Percentiles rank a stretch among this genome's conserved stretches.
Evolutionary conservation across 2,329 filamentous ascomycete genomes (phyloP).

Genomic region (Beauveria pseudobassiana): DNA sequence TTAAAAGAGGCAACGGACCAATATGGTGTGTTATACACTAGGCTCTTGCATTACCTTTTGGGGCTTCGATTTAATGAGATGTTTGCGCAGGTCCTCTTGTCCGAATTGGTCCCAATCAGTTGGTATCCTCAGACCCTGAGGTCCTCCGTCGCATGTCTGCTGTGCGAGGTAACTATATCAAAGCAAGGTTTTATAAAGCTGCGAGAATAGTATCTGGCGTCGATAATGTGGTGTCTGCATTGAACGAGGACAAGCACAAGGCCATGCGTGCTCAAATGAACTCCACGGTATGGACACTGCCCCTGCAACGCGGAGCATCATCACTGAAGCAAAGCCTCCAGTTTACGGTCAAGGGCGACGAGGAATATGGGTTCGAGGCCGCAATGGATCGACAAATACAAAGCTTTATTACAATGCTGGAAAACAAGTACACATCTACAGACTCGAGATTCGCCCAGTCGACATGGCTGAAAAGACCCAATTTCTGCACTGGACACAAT

Average conservation of each 20-base stretch:
- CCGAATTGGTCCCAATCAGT: constrained; percentile 35
- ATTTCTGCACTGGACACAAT: constrained; percentile 47
- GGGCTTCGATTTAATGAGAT: not conserved
- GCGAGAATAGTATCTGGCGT: constrained; percentile 45
- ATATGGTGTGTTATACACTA: constrained; percentile 16
- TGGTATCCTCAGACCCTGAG: constrained; percentile 32
- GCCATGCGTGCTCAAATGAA: constrained; percentile 37
- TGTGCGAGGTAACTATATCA: constrained; percentile 29
- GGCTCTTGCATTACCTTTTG: not conserved
- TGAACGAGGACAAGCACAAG: constrained; percentile 35
- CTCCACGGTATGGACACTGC: constrained; percentile 28
- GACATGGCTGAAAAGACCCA: constrained; percentile 44
- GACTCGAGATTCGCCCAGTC: constrained; percentile 27
- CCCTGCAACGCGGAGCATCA: not conserved
- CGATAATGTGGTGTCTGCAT: constrained; percentile 45
- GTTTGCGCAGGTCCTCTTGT: constrained; percentile 24
- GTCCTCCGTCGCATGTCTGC: constrained; percentile 30
- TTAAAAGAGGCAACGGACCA: constrained; percentile 19
- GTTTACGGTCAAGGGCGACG: constrained; percentile 45
- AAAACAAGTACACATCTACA: constrained; percentile 38
- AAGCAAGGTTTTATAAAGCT: constrained; percentile 38
- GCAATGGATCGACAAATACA: constrained; percentile 32
- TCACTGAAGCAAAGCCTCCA: constrained; percentile 17
- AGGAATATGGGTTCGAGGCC: constrained; percentile 32
- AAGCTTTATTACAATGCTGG: constrained; percentile 37